These are phyloP conservation scores for Talaromyces sp. DNA, from an alignment of 2,329 filamentous ascomycete genomes.

Conservation along the genomic window DNA sequence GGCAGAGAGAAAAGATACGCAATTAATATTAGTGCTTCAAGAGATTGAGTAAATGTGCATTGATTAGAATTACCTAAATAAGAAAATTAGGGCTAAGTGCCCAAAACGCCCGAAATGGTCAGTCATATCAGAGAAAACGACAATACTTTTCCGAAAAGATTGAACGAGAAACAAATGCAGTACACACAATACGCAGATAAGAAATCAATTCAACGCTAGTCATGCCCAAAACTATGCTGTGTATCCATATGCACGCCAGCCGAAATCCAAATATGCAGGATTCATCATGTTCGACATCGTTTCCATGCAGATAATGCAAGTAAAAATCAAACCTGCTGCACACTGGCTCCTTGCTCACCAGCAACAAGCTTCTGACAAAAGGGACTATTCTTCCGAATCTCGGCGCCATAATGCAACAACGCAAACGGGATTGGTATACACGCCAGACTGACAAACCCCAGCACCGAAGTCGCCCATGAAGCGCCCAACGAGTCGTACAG, in stretches of 20 bases:
- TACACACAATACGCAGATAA: neutral
- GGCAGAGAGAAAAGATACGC: neutral
- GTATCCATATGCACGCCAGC: conserved; percentile 4
- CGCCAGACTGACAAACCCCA: conserved; percentile 41
- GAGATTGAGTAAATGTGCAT: neutral
- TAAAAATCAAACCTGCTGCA: neutral
- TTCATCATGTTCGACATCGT: neutral
- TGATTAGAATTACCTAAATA: neutral
- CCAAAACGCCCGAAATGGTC: neutral
- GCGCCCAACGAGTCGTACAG: conserved; percentile 41
- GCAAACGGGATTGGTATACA: conserved; percentile 44
- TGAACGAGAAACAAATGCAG: neutral
- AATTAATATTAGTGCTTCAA: neutral
- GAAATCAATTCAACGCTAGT: neutral
- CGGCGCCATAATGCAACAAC: conserved; percentile 33
- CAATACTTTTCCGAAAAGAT: neutral
- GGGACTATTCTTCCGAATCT: conserved; percentile 24
- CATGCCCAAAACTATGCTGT: neutral
- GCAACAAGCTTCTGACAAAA: conserved; percentile 32
- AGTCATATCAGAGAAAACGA: neutral
- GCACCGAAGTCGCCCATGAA: conserved; percentile 42
- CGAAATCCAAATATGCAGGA: neutral
- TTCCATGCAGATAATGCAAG: neutral
- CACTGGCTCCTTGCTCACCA: neutral
- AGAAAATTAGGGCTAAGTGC: neutral